Evolutionary conservation across 345 rosid species (phyloP).

Genomic region (Linum usitatissimum): DNA sequence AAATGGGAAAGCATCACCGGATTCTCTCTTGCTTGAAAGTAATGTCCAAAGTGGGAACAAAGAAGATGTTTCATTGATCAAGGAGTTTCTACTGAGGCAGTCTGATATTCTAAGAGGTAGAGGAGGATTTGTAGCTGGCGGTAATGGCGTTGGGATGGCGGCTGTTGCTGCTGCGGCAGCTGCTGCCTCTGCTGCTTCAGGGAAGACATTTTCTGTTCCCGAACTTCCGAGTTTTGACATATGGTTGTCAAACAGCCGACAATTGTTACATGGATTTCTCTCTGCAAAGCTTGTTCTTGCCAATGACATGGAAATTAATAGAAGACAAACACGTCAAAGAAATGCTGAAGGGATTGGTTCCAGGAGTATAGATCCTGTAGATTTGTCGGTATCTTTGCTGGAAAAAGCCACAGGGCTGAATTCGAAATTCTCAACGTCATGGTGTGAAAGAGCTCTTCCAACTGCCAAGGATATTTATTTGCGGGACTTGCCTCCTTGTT

Average conservation of each 20-base stretch:
- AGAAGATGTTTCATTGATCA: constrained; percentile 52
- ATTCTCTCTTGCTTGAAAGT: constrained; percentile 66
- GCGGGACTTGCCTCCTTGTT: constrained; percentile 61
- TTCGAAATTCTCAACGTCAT: constrained; percentile 47
- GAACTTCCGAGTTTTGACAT: constrained; percentile 58
- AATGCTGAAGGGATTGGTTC: constrained; percentile 37
- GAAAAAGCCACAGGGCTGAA: constrained; percentile 62
- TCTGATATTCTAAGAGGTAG: constrained; percentile 70
- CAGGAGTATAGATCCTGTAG: constrained; percentile 39
- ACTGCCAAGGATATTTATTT: constrained; percentile 64
- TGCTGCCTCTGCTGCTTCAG: constrained; percentile 69
- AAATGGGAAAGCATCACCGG: constrained; percentile 57
- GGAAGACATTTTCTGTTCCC: constrained; percentile 37
- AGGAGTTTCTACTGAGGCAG: constrained; percentile 62
- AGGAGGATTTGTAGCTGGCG: constrained; percentile 45
- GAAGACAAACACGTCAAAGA: constrained; percentile 48
- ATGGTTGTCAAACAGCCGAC: constrained; percentile 58
- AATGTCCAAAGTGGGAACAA: constrained; percentile 42
- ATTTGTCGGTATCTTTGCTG: constrained; percentile 48
- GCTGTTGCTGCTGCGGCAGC: constrained; percentile 87
- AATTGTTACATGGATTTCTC: constrained; percentile 42
- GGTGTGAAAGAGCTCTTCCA: constrained; percentile 75
- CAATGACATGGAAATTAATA: constrained; percentile 38
- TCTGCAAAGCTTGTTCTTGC: constrained; percentile 38
- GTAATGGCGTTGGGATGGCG: constrained; percentile 62